These are phyloP conservation scores for Miamiensis avidus DNA, from an alignment of 169 alveolate species.

Conservation along the genomic window DNA sequence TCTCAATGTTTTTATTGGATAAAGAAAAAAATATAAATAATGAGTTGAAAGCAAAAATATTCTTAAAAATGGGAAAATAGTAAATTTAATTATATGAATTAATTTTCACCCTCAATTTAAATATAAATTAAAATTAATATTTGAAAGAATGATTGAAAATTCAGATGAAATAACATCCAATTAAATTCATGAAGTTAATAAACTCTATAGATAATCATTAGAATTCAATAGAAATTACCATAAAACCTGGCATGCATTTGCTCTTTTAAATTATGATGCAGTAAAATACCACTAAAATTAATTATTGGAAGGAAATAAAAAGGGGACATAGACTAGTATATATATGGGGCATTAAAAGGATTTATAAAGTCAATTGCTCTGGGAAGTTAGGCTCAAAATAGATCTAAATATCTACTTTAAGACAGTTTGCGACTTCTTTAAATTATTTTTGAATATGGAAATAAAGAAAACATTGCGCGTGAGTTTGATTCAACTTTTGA, in stretches of 20 bases:
- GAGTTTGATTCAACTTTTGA: conserved; percentile 75
- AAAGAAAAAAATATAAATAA: conserved; percentile 52
- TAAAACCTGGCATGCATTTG: conserved; percentile 90
- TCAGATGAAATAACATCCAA: conserved; percentile 49
- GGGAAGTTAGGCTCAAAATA: conserved; percentile 54
- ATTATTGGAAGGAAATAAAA: conserved; percentile 7
- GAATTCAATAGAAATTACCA: conserved; percentile 64
- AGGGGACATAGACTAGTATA: conserved; percentile 57
- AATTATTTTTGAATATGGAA: conserved; percentile 82
- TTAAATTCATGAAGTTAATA: conserved; percentile 57
- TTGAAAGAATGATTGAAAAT: conserved; percentile 18
- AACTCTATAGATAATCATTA: conserved; percentile 71
- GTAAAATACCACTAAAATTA: conserved; percentile 51
- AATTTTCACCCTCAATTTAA: conserved; percentile 8
- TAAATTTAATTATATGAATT: conserved; percentile 32
- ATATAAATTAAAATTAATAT: conserved; percentile 22
- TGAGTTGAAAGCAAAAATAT: conserved; percentile 53
- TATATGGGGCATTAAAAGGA: conserved; percentile 83
- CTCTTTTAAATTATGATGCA: conserved; percentile 83
- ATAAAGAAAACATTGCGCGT: conserved; percentile 62
- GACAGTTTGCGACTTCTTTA: conserved; percentile 83
- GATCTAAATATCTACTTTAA: conserved; percentile 71
- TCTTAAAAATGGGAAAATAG: conserved; percentile 77
- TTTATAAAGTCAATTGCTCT: conserved; percentile 77
- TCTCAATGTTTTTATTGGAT: conserved; percentile 38